Conservation (phyloP, 2,329 filamentous ascomycete species). For the Chrysoporthe austroafricana region DNA sequence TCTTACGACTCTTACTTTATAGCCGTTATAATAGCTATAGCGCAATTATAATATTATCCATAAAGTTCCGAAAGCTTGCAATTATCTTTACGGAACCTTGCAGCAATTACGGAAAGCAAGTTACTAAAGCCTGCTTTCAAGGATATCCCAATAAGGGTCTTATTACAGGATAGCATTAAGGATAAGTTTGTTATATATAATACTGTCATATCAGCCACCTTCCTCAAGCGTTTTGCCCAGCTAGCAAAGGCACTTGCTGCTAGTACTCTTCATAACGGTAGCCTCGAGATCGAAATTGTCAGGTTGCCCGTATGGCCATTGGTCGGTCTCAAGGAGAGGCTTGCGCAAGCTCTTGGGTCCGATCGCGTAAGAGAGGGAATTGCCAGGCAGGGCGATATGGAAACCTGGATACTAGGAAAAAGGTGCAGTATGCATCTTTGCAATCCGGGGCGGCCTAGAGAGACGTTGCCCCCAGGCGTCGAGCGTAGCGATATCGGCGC, state of each 20-base stretch:
- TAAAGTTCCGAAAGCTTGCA: conserved; percentile 26
- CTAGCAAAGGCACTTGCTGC: conserved; percentile 45
- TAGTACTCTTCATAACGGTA: conserved; percentile 35
- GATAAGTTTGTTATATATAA: conserved; percentile 59
- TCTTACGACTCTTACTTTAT: conserved; percentile 59
- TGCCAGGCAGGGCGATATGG: conserved; percentile 41
- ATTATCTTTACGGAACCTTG: conserved; percentile 33
- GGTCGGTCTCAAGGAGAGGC: conserved; percentile 57
- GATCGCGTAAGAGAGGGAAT: conserved; percentile 50
- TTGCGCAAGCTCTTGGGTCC: conserved; percentile 56
- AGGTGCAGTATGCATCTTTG: conserved; percentile 30
- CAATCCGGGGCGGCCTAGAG: conserved; percentile 41
- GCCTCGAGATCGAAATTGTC: conserved; percentile 51
- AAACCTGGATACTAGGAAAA: conserved; percentile 49
- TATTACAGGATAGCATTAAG: conserved; percentile 54
- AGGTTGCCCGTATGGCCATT: conserved; percentile 59
- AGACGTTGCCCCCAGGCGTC: conserved; percentile 44
- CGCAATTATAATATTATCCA: conserved; percentile 57
- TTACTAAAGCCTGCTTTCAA: conserved; percentile 42
- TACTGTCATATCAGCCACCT: conserved; percentile 50
- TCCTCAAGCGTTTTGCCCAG: conserved; percentile 55
- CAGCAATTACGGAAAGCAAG: conserved; percentile 27
- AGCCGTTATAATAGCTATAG: conserved; percentile 59
- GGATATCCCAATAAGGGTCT: conserved; percentile 54
- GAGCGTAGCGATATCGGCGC: conserved; percentile 33